Base-by-base conservation (phyloP, 148 eudicot species). In the Chenopodium formosanum region DNA sequence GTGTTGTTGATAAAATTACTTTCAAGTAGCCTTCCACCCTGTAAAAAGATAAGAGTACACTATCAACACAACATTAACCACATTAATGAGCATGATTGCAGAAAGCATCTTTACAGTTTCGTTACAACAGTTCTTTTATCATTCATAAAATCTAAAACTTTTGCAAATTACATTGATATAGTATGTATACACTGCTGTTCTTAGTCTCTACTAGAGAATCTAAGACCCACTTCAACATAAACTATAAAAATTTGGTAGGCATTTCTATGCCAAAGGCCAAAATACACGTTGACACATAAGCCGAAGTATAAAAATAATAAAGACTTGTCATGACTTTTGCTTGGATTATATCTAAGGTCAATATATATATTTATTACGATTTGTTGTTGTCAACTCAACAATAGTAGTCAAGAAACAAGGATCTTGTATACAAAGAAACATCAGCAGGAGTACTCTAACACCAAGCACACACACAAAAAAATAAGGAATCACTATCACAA, bases 1-100 rank as follows among this genome's bases (percentile, higher is more conserved):
- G 97, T 95, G 77, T 92, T 93, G 90, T 95, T 95, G 88, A 95
- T 93, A 76, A 95, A 95, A 84, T 92, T 95, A 80, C 97, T 94
- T 85, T 95, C 95, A 75, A 90, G 89, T 71, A 93, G 83, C 88
- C 97, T 90, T 80, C 88, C 85, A 9, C 97, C 97, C 99, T 95
- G 96, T 78, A 82, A 81, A 78, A 82, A 69, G 58, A 20, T 25
- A 78, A 16, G 66, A 60, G 65, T 67, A 87, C 27, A 65, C 47
- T n/a, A 70, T 44, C 2, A 65, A 67, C 22, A 46, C 62, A 74
- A 22, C 69, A 62, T 46, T 19, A 50, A 70, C 32, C 37, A 32
- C 47, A n/a, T 40, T 20, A 20, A 40, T 70, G 11, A 37, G 34
- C 52, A 70, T 16, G 1, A 31, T 68, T 7, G 29, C 14, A 68